phyloP scores from a whole-genome alignment of 495 filamentous ascomycete genomes.

The Aspergillus bridgeri region DNA sequence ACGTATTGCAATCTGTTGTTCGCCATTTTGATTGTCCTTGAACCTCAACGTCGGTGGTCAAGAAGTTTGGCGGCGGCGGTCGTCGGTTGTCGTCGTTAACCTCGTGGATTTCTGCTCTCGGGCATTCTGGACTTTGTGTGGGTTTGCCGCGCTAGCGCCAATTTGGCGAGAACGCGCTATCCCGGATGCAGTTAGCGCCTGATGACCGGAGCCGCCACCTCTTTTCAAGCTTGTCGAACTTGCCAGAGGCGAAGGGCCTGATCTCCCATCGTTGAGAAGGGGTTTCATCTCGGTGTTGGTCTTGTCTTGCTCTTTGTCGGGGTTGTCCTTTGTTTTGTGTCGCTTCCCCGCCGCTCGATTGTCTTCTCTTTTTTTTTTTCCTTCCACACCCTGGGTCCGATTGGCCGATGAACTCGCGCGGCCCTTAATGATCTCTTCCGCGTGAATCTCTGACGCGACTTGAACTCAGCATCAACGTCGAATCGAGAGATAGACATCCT shows the following conservation, averaged over 20 bases:
- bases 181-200: constrained; percentile 26
- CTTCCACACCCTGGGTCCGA: neutral
- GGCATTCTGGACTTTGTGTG: constrained; percentile 44
- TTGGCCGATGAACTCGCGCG: constrained; percentile 9
- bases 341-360: constrained; percentile 5
- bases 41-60: constrained; percentile 42
- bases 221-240: constrained; percentile 24
- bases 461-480: constrained; percentile 24
- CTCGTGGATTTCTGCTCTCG: constrained; percentile 42
- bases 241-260: constrained; percentile 28
- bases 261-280: constrained; percentile 38
- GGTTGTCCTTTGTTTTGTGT: constrained; percentile 32
- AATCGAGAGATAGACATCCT: constrained; percentile 24
- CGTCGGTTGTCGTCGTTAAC: constrained; percentile 57
- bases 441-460: constrained; percentile 43
- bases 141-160: constrained; percentile 49
- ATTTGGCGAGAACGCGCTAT: constrained; percentile 47
- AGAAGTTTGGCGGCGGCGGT: constrained; percentile 44
- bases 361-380: neutral
- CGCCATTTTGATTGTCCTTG: constrained; percentile 58
- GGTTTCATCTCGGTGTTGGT: constrained; percentile 56
- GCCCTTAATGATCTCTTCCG: constrained; percentile 25
- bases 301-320: constrained; percentile 35
- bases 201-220: constrained; percentile 40
- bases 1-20: constrained; percentile 74